phyloP scores from a whole-genome alignment of 1,139 yeast species.

The Hyphopichia pseudoburtonii region DNA sequence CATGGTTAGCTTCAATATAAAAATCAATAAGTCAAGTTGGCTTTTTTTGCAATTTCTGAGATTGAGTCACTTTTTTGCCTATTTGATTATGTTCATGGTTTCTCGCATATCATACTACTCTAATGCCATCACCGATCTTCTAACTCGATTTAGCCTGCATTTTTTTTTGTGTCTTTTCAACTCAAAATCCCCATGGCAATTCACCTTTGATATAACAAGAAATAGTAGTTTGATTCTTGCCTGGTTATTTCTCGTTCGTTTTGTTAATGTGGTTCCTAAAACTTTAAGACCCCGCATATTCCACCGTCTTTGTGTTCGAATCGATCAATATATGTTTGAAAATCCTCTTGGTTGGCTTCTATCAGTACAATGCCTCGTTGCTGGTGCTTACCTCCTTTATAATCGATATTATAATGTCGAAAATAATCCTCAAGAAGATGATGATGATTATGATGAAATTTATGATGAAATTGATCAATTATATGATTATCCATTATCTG shows the following conservation, averaged over 20 bases:
- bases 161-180: background rate
- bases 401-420: background rate
- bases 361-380: background rate
- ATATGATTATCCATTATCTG: too few relatives aligned
- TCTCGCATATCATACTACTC: too few relatives aligned
- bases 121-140: too few relatives aligned
- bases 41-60: background rate
- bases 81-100: too few relatives aligned
- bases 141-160: background rate
- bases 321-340: constrained; percentile 5
- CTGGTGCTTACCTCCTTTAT: constrained; percentile 1
- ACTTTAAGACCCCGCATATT: constrained; percentile 3
- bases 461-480: too few relatives aligned
- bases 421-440: background rate
- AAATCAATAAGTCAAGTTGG: background rate
- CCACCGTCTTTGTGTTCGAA: constrained; percentile 6
- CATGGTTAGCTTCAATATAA: constrained; percentile 1
- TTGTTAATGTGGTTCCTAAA: constrained; percentile 2
- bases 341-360: constrained; percentile 2
- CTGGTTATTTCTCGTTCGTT: constrained; percentile 1
- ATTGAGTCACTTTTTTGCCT: background rate
- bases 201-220: background rate
- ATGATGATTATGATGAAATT: too few relatives aligned
- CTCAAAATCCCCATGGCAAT: background rate
- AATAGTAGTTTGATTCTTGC: background rate